phyloP scores from a whole-genome alignment of 495 filamentous ascomycete species.

The Aspergillus sclerotioniger region DNA sequence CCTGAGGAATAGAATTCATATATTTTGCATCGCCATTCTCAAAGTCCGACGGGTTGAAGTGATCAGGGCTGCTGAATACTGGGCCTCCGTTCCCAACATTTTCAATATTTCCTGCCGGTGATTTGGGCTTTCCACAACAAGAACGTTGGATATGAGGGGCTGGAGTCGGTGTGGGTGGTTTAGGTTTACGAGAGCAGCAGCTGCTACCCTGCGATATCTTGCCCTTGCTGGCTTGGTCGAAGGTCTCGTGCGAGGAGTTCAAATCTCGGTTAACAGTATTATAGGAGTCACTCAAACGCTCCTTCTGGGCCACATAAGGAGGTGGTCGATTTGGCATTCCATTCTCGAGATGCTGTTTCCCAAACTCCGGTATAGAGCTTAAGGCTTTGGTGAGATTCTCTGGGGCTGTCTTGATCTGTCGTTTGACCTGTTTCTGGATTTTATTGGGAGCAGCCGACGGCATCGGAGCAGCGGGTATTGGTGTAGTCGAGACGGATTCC shows the following conservation, averaged over 20 bases:
- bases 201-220: slow-evolving; percentile 14
- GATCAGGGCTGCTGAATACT: background rate
- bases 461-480: slow-evolving; percentile 16
- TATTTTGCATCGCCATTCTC: slow-evolving; percentile 15
- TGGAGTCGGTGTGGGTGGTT: slow-evolving; percentile 10
- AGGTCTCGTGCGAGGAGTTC: background rate
- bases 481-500: slow-evolving; percentile 15
- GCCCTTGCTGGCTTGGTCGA: slow-evolving; percentile 2
- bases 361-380: slow-evolving; percentile 20
- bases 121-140: slow-evolving; percentile 32
- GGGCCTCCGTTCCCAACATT: background rate
- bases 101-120: slow-evolving; percentile 4
- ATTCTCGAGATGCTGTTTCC: slow-evolving; percentile 19
- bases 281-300: slow-evolving; percentile 1
- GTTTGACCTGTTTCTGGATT: slow-evolving; percentile 30
- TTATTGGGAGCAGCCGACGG: slow-evolving; percentile 21
- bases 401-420: slow-evolving; percentile 24
- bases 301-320: slow-evolving; percentile 11
- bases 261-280: background rate
- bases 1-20: slow-evolving; percentile 17
- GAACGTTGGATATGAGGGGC: slow-evolving; percentile 21
- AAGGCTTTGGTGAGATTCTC: slow-evolving; percentile 32
- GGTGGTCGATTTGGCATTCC: slow-evolving; percentile 14
- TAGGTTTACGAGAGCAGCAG: slow-evolving; percentile 33
- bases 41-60: background rate